Percentiles rank a stretch among this genome's conserved stretches.
Conservation (phyloP, 1,139 yeast genomes). For the Candida frijolesensis region DNA sequence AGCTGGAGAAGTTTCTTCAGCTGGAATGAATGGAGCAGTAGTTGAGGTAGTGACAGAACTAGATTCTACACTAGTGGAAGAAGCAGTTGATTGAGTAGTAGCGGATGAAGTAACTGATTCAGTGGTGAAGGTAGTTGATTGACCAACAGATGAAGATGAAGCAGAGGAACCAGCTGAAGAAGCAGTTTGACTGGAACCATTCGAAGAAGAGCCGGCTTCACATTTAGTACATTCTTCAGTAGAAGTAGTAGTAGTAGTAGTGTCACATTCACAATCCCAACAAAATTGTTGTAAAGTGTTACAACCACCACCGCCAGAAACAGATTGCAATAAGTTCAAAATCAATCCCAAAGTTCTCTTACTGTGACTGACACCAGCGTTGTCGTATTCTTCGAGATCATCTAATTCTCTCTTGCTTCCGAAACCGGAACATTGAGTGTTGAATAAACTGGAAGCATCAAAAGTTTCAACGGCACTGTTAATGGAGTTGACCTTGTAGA, state of each 20-base stretch:
- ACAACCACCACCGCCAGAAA: constrained; percentile 8
- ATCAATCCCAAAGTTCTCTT: constrained; percentile 11
- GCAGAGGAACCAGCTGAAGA: not conserved
- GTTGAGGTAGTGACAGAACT: not conserved
- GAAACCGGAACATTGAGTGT: constrained; percentile 6
- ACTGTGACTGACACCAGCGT: constrained; percentile 6
- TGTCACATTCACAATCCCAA: constrained; percentile 14
- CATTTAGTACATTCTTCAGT: not conserved
- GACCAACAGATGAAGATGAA: not conserved
- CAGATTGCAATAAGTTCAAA: constrained; percentile 5
- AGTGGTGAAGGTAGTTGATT: constrained; percentile 1
- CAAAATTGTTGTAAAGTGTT: constrained; percentile 12
- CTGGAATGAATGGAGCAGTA: not conserved
- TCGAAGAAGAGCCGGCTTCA: not conserved
- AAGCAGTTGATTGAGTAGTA: not conserved
- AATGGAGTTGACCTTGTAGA: constrained; percentile 8
- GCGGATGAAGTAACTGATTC: constrained; percentile 1
- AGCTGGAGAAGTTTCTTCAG: constrained; percentile 3
- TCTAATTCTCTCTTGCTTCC: constrained; percentile 11
- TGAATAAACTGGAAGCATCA: constrained; percentile 6
- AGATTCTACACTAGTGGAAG: not conserved
- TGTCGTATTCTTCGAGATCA: constrained; percentile 3
- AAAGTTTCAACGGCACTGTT: constrained; percentile 5
- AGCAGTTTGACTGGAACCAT: not conserved
- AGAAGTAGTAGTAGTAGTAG: constrained; percentile 1